These are phyloP conservation scores for Vitis rupestris DNA, from an alignment of 164 flowering plant genomes.

Conservation along the genomic window DNA sequence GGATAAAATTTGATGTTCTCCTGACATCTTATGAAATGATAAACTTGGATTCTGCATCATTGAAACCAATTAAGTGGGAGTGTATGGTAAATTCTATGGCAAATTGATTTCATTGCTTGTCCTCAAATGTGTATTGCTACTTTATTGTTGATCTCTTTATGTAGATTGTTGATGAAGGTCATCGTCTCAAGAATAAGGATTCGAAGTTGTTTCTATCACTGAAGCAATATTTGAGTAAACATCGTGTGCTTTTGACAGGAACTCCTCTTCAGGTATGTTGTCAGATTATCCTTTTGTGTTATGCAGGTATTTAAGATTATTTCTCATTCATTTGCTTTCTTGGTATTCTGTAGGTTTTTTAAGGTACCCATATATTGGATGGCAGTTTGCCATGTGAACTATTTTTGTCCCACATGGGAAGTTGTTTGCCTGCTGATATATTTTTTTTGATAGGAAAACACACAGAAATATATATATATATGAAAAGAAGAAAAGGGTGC, in stretches of 20 bases:
- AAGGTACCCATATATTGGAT: neutral
- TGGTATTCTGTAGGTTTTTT: neutral
- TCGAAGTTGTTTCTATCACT: slow-evolving; percentile 81
- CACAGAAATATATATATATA: neutral
- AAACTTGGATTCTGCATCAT: slow-evolving; percentile 61
- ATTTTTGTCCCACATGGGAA: too few relatives aligned
- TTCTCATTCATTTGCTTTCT: neutral
- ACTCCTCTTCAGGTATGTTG: slow-evolving; percentile 93
- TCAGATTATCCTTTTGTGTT: slow-evolving; percentile 1
- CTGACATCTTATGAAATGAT: slow-evolving; percentile 99
- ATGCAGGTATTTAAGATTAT: neutral
- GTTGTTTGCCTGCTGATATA: too few relatives aligned
- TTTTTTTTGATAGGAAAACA: too few relatives aligned
- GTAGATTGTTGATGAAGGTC: slow-evolving; percentile 99
- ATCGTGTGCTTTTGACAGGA: slow-evolving; percentile 92
- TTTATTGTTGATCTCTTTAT: slow-evolving; percentile 19
- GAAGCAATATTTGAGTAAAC: slow-evolving; percentile 72
- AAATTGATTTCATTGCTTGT: slow-evolving; percentile 7
- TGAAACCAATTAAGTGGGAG: slow-evolving; percentile 92
- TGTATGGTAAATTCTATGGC: slow-evolving; percentile 65
- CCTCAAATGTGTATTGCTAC: neutral
- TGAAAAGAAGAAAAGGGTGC: too few relatives aligned
- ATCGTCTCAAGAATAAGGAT: slow-evolving; percentile 96
- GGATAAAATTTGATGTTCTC: slow-evolving; percentile 94
- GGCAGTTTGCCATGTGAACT: too few relatives aligned